Conservation (phyloP, 2,329 filamentous ascomycete genomes). For the Xylariaceae sp. region DNA sequence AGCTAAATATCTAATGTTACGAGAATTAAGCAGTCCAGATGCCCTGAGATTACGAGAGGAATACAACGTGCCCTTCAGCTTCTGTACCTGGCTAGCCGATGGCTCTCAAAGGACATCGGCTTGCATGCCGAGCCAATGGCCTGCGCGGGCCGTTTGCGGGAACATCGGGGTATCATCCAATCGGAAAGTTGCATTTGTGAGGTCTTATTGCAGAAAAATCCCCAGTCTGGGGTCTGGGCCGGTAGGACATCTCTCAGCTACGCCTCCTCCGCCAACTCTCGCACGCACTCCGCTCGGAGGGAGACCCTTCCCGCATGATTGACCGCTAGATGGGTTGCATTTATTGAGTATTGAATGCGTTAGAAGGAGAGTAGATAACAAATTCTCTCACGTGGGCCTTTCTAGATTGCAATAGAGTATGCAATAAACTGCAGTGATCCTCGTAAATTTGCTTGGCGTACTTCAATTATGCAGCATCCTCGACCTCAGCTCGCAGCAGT, state of each 20-base stretch:
- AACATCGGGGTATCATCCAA: constrained; percentile 19
- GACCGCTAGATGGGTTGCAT: neutral
- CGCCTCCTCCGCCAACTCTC: constrained; percentile 3
- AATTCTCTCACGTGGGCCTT: neutral
- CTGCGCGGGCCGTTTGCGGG: neutral
- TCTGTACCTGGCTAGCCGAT: constrained; percentile 3
- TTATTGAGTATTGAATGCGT: neutral
- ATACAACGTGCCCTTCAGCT: neutral
- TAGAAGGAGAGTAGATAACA: neutral
- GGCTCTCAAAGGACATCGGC: neutral
- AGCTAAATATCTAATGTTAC: neutral
- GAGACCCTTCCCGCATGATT: neutral
- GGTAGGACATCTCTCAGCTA: constrained; percentile 9
- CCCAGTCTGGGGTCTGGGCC: neutral
- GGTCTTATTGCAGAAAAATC: neutral
- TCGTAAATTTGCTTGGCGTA: constrained; percentile 14
- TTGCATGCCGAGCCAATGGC: constrained; percentile 18
- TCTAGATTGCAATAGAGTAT: constrained; percentile 30
- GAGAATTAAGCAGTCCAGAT: neutral
- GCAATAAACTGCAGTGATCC: constrained; percentile 19
- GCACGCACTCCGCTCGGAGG: neutral
- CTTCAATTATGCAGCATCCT: constrained; percentile 2
- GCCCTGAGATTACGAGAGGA: constrained; percentile 3
- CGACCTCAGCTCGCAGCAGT: constrained; percentile 13
- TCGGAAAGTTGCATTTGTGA: neutral